These are phyloP conservation scores for Solanum etuberosum DNA, from an alignment of 257 asterid species.

Conservation along the genomic window DNA sequence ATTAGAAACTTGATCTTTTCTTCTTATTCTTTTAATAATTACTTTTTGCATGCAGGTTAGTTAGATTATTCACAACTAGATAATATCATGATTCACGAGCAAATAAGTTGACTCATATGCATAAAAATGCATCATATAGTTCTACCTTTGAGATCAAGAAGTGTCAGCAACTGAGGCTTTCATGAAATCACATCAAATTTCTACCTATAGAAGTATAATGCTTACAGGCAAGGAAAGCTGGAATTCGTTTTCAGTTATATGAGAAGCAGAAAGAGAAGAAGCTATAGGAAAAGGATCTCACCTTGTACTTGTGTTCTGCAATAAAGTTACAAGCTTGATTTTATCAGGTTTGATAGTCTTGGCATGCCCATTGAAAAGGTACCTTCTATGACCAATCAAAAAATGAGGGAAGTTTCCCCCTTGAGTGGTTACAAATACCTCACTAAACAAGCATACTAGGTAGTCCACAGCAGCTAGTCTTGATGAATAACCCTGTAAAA, in stretches of 20 bases:
- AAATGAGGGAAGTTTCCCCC: constrained; percentile 94
- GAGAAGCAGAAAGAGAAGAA: not conserved
- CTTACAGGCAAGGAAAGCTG: not conserved
- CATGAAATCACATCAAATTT: not conserved
- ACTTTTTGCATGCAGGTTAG: not conserved
- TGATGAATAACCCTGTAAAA: constrained; percentile 56
- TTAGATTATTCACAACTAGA: not conserved
- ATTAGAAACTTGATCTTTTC: not conserved
- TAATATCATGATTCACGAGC: not conserved
- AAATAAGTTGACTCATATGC: not conserved
- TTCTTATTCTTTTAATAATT: not conserved
- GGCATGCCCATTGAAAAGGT: constrained; percentile 72
- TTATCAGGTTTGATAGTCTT: constrained; percentile 81
- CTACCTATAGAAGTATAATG: not conserved
- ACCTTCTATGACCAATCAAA: constrained; percentile 81
- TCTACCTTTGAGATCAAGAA: not conserved
- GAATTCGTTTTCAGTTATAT: not conserved
- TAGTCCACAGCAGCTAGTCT: constrained; percentile 87
- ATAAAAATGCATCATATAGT: not conserved
- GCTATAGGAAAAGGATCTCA: constrained; percentile 6
- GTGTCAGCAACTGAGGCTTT: not conserved
- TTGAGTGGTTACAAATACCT: constrained; percentile 89
- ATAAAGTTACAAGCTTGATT: constrained; percentile 51
- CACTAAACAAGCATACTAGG: constrained; percentile 71
- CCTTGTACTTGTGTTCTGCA: constrained; percentile 67